Conservation (phyloP, 2,329 filamentous ascomycete species). For the Rhytidhysteron rufulum region DNA sequence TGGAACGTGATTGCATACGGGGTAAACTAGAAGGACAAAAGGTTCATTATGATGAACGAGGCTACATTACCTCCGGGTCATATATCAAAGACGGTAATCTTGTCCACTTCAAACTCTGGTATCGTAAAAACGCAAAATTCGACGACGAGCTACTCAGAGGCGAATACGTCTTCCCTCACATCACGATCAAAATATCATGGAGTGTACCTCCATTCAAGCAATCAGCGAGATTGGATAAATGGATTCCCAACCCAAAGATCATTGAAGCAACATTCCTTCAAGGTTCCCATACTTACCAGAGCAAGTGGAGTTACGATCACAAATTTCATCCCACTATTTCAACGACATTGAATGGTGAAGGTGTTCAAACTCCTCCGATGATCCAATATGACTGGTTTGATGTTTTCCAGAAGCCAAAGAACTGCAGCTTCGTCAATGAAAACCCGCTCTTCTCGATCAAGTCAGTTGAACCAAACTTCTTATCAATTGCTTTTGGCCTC, state of each 20-base stretch:
- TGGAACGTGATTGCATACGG: constrained; percentile 42
- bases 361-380: constrained; percentile 51
- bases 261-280: constrained; percentile 54
- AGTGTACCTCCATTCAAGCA: constrained; percentile 49
- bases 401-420: constrained; percentile 37
- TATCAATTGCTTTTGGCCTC: constrained; percentile 31
- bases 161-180: constrained; percentile 52
- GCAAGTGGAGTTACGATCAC: constrained; percentile 41
- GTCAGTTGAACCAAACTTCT: constrained; percentile 27
- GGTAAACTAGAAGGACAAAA: constrained; percentile 45
- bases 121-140: constrained; percentile 51
- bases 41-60: constrained; percentile 51
- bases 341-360: constrained; percentile 46
- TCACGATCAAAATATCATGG: constrained; percentile 54
- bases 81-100: constrained; percentile 52
- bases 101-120: constrained; percentile 52
- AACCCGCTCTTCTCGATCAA: constrained; percentile 51
- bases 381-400: constrained; percentile 46
- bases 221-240: constrained; percentile 50
- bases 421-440: constrained; percentile 42
- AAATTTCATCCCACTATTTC: constrained; percentile 38
- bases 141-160: constrained; percentile 54
- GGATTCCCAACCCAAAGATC: constrained; percentile 54
- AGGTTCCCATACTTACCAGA: constrained; percentile 50
- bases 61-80: constrained; percentile 51